Base-by-base conservation (phyloP, 768 basidiomycete genomes). In the Butyriboletus loyo region DNA sequence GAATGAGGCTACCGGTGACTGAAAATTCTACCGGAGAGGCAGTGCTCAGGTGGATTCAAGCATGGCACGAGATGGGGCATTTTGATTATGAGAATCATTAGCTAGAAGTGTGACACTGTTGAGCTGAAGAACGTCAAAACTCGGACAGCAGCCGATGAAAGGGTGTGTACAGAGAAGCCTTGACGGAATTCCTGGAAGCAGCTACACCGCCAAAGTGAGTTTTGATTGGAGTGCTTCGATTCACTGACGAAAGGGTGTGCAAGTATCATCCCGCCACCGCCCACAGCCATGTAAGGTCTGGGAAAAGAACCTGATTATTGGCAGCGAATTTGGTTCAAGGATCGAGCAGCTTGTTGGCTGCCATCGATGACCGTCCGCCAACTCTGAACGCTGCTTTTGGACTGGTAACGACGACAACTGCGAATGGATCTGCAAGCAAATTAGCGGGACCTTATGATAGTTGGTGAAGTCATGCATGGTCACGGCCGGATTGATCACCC, bases 1-100 rank as follows among this genome's bases (percentile, higher is more conserved):
- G 27, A 24, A 36, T n/a, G 22, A n/a, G 36, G 42, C 27, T 7
- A 35, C 8, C 53, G 59, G 56, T 7, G 36, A 58, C 38, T 52
- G 49, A 41, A 39, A 24, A 47, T 41, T 40, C 40, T 25, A 37
- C 53, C 52, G 50, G 28, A 30, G 31, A 42, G 30, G 47, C 39
- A 14, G 50, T 48, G 51, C 42, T 22, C 17, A 25, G 32, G 36
- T 22, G 39, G 30, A 28, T 17, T n/a, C 46, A 49, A 41, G 41
- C 34, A 37, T 28, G n/a, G 10, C 19, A 31, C 13, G 21, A 35
- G 25, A 27, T 28, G 28, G 37, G 15, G 17, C 30, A 41, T n/a
- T 49, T 24, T 15, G 28, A 37, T 56, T 22, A 36, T 30, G 41
- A 21, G 32, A 47, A 21, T 24, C 22, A n/a, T 37, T n/a, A 13